Conservation (phyloP, 768 basidiomycete genomes). For the Tulasnella calospora region DNA sequence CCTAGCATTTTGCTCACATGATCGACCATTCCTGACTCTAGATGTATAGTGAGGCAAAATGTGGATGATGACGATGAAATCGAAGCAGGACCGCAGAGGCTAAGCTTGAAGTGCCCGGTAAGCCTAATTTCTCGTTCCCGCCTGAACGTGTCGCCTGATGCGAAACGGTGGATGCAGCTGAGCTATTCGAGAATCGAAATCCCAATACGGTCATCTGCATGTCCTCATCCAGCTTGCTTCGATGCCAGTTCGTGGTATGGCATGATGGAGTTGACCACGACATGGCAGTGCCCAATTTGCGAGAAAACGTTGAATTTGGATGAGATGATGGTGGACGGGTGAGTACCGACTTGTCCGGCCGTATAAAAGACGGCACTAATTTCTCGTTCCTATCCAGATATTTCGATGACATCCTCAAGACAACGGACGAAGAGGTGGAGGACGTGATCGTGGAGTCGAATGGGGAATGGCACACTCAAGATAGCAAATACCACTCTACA, state of each 20-base stretch:
- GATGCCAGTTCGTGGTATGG: conserved; percentile 92
- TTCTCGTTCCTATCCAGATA: conserved; percentile 49
- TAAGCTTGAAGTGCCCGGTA: conserved; percentile 93
- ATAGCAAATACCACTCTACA: conserved; percentile 74
- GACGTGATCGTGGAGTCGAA: conserved; percentile 92
- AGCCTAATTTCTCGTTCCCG: conserved; percentile 35
- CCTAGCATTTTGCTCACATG: neutral
- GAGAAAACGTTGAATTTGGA: conserved; percentile 69
- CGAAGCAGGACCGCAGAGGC: conserved; percentile 78
- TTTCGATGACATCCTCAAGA: conserved; percentile 76
- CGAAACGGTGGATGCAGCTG: conserved; percentile 44
- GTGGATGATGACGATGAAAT: conserved; percentile 83
- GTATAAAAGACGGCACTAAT: neutral
- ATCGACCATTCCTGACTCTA: neutral
- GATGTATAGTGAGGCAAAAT: conserved; percentile 50
- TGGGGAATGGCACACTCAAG: conserved; percentile 92
- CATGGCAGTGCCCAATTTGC: conserved; percentile 93
- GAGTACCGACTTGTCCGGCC: conserved; percentile 30
- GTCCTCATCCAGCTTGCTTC: conserved; percentile 91
- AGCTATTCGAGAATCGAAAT: conserved; percentile 79
- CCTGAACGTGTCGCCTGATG: neutral
- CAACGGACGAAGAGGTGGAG: conserved; percentile 73
- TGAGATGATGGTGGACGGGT: conserved; percentile 92
- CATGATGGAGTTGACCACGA: conserved; percentile 94
- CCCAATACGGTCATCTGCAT: conserved; percentile 81